Percentiles rank a stretch among this genome's conserved stretches.
Conservation (phyloP, 2,329 filamentous ascomycete genomes). For the Aspergillus oerlinghausenensis region DNA sequence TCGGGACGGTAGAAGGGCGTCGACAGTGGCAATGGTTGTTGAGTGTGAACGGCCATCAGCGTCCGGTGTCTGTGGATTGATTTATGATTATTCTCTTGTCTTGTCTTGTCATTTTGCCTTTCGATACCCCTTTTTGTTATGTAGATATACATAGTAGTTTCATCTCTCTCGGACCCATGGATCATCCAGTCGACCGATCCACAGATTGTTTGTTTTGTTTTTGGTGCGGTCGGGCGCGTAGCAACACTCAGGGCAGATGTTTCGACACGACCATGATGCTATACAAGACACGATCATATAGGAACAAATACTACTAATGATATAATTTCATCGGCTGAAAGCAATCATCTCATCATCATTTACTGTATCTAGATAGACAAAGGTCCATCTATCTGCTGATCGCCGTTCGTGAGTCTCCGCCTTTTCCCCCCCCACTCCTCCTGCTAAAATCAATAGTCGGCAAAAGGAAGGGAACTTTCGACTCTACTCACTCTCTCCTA, state of each 20-base stretch:
- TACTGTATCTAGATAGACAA: too few relatives aligned
- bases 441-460: background rate
- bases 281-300: too few relatives aligned
- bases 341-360: too few relatives aligned
- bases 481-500: conserved; percentile 3
- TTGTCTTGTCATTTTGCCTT: background rate
- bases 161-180: background rate
- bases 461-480: background rate
- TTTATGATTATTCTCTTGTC: background rate
- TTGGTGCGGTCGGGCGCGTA: too few relatives aligned
- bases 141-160: background rate
- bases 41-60: conserved; percentile 8
- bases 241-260: too few relatives aligned
- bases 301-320: too few relatives aligned
- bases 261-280: too few relatives aligned
- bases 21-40: conserved; percentile 19
- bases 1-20: conserved; percentile 15
- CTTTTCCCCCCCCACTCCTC: conserved; percentile 9
- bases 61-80: background rate
- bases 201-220: too few relatives aligned
- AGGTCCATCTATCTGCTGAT: background rate
- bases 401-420: conserved; percentile 18
- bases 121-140: background rate
- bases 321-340: too few relatives aligned
- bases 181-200: background rate